Evolutionary conservation across 2,329 filamentous ascomycete species (phyloP).

Genomic region (Sporothrix brunneoviolacea): DNA sequence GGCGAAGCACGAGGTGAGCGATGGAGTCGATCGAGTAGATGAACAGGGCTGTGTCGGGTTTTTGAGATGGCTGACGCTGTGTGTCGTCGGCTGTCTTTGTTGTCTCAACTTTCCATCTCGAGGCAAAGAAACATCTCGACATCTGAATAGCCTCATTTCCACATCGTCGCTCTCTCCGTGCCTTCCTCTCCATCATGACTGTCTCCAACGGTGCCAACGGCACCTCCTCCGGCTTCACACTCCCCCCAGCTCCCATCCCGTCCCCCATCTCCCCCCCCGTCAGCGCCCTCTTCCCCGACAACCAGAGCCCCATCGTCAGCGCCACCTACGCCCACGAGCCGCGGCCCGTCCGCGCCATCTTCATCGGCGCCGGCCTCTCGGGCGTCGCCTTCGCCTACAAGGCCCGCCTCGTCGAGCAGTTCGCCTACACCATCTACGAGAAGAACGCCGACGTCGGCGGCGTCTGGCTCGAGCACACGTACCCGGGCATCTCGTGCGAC

Average conservation of each 20-base stretch:
- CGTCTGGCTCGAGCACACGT: slow-evolving; percentile 53
- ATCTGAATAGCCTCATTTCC: too few relatives aligned
- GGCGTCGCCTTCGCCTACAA: slow-evolving; percentile 16
- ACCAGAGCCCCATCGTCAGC: slow-evolving; percentile 7
- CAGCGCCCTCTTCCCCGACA: slow-evolving; percentile 9
- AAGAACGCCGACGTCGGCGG: slow-evolving; percentile 48
- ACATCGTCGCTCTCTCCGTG: too few relatives aligned
- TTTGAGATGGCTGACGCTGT: neutral
- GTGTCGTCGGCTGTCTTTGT: neutral
- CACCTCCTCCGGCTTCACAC: too few relatives aligned
- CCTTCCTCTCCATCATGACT: too few relatives aligned
- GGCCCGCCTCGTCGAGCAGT: slow-evolving; percentile 17
- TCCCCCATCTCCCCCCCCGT: slow-evolving; percentile 5
- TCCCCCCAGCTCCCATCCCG: neutral
- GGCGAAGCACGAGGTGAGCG: neutral
- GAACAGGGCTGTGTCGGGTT: too few relatives aligned
- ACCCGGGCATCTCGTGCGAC: slow-evolving; percentile 50
- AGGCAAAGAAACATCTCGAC: neutral
- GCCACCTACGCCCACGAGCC: slow-evolving; percentile 13
- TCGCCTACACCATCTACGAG: slow-evolving; percentile 10
- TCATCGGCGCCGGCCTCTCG: slow-evolving; percentile 19
- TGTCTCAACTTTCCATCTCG: neutral
- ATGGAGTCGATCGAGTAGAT: neutral
- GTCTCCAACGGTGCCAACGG: neutral
- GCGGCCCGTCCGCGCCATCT: slow-evolving; percentile 18